phyloP scores from a whole-genome alignment of 805 yeast genomes.

The Sugiyamaella chiloensis region DNA sequence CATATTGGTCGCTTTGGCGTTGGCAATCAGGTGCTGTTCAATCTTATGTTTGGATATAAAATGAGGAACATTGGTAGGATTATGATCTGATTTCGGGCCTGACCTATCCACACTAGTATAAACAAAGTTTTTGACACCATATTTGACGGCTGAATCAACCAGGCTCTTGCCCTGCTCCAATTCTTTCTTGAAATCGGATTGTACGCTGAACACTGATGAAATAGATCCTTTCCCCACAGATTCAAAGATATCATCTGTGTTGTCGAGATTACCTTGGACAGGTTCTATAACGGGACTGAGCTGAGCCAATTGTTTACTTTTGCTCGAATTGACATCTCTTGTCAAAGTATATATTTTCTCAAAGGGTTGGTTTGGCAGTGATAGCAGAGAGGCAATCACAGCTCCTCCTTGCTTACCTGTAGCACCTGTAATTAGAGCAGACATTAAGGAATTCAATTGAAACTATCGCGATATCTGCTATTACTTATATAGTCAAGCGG shows the following conservation, averaged over 20 bases:
- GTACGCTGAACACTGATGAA: neutral
- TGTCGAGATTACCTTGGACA: neutral
- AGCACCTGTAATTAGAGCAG: neutral
- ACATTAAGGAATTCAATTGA: too few relatives aligned
- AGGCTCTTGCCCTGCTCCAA: neutral
- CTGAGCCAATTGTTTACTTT: neutral
- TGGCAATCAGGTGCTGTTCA: neutral
- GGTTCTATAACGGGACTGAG: neutral
- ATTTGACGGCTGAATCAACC: neutral
- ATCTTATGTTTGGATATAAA: neutral
- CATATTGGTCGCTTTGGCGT: neutral
- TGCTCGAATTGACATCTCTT: neutral
- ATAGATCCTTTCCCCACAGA: neutral
- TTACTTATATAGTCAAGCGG: too few relatives aligned
- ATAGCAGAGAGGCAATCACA: neutral
- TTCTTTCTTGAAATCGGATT: neutral
- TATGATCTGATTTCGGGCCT: neutral
- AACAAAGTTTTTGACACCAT: conserved; percentile 1
- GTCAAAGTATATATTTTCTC: neutral
- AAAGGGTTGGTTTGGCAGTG: neutral
- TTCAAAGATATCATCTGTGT: neutral
- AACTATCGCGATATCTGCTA: too few relatives aligned
- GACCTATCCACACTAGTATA: conserved; percentile 1
- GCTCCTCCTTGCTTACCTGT: conserved; percentile 4
- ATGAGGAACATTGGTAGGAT: conserved; percentile 2